phyloP scores from a whole-genome alignment of 2,329 filamentous ascomycete genomes.

The Trichoderma arundinaceum region DNA sequence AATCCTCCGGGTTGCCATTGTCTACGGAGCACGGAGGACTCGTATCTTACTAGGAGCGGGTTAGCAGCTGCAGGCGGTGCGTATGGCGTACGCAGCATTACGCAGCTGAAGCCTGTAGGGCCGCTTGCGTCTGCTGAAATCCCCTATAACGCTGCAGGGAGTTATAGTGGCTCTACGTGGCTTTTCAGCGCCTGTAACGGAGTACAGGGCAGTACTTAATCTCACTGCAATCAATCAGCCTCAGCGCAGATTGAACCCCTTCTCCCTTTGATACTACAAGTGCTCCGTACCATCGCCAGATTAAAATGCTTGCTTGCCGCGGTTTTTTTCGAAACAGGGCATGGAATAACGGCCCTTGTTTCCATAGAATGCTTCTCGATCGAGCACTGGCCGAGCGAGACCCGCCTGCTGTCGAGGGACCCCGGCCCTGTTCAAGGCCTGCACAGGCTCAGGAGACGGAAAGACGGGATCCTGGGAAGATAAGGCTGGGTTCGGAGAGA shows the following conservation, averaged over 20 bases:
- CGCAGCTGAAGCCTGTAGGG: slow-evolving; percentile 14
- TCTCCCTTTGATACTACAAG: no score
- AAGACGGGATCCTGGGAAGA: slow-evolving; percentile 1
- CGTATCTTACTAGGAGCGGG: slow-evolving; percentile 14
- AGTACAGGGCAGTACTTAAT: no score
- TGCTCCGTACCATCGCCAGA: no score
- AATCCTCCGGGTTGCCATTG: not conserved
- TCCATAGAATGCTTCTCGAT: slow-evolving; percentile 3
- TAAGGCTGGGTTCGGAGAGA: not conserved
- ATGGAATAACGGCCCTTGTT: no score
- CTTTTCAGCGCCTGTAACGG: no score
- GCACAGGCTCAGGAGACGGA: slow-evolving; percentile 15
- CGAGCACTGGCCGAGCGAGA: slow-evolving; percentile 1
- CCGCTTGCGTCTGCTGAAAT: slow-evolving; percentile 9
- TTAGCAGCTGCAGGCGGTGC: slow-evolving; percentile 20
- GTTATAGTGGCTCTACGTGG: not conserved
- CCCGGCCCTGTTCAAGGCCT: not conserved
- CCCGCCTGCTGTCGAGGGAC: not conserved
- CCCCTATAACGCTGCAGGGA: slow-evolving; percentile 2
- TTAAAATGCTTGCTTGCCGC: no score
- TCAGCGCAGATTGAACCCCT: no score
- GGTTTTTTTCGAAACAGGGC: no score
- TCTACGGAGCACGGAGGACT: not conserved
- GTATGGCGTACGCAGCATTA: slow-evolving; percentile 22
- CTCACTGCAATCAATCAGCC: no score